phyloP scores from a whole-genome alignment of 2,329 filamentous ascomycete genomes.

The Elsinoe necatrix region DNA sequence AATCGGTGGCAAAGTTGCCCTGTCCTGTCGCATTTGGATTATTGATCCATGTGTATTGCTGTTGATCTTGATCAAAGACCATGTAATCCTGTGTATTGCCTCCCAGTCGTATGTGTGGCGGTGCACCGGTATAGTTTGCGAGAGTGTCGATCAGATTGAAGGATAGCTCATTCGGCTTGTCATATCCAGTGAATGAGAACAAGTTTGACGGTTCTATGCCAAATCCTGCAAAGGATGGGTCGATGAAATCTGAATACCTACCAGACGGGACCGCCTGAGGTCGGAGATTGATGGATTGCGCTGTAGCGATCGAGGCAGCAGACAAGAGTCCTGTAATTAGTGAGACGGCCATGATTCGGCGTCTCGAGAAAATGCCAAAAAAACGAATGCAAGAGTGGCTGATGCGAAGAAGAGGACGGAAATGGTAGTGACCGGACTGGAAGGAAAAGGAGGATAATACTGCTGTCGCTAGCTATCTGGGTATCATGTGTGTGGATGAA shows the following conservation, averaged over 20 bases:
- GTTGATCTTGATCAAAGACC: slow-evolving; percentile 34
- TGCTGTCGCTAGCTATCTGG: neutral
- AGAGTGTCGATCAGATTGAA: slow-evolving; percentile 44
- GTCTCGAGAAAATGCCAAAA: neutral
- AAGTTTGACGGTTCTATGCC: slow-evolving; percentile 47
- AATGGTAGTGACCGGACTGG: neutral
- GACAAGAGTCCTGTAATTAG: slow-evolving; percentile 5
- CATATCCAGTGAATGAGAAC: slow-evolving; percentile 43
- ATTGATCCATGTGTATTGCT: slow-evolving; percentile 27
- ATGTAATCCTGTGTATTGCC: slow-evolving; percentile 47
- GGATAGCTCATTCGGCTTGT: slow-evolving; percentile 36
- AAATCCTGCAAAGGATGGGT: slow-evolving; percentile 42
- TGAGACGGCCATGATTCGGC: neutral
- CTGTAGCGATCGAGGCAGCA: neutral
- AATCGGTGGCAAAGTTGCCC: slow-evolving; percentile 37
- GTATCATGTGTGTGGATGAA: neutral
- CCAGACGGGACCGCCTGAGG: neutral
- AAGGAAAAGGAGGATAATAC: neutral
- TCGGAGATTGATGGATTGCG: slow-evolving; percentile 2
- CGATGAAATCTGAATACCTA: slow-evolving; percentile 23
- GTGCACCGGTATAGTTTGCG: slow-evolving; percentile 41
- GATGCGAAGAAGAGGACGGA: neutral
- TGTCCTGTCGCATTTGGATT: slow-evolving; percentile 33
- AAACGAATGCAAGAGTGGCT: neutral
- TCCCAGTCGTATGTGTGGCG: slow-evolving; percentile 42